Evolutionary conservation across 2,329 filamentous ascomycete species (phyloP), one percentile per base, ranked within the genome.

Genomic region (Exophiala calicioides): DNA sequence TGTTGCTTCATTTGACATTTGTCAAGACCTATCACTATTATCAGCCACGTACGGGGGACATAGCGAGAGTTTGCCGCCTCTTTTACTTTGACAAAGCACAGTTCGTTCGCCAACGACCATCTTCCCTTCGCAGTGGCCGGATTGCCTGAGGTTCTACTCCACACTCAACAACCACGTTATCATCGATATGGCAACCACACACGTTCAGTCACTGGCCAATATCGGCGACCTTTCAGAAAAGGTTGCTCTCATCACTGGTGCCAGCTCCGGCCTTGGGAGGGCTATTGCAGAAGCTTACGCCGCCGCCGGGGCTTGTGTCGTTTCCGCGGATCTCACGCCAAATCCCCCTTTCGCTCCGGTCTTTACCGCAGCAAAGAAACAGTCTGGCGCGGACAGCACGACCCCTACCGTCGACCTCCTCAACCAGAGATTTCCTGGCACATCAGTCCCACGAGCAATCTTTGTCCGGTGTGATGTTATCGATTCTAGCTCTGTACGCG

Each of bases 391-490:
- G 7, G 16, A 27, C 12, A 13, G n/a, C n/a, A 10, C 13, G 16
- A 24, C 16, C 10, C 30, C 30, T 1, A 74, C 71, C 0, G 66
- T 72, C 38, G 67, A 72, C 3, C 23, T 69, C 3, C 71, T 77
- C 23, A 50, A 38, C 1, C 42, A 59, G 4, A 52, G 58, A 0
- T 20, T 12, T n/a, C 19, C 19, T 3, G n/a, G n/a, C n/a, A n/a
- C n/a, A n/a, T n/a, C n/a, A n/a, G 65, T 66, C 1, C 69, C 68
- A 0, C 50, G 58, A 1, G 65, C 68, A 1, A 65, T 74, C 0
- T 77, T 76, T 42, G 60, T 75, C 0, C 62, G 68, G 43, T 65
- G 67, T 0, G 71, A 78, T 47, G 73, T 75, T 2, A 68, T 65
- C 7, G 57, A 66, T 5, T 61, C 63, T 0, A 41, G 38, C 1